These are phyloP conservation scores for Hymenoscyphus scutula DNA, from an alignment of 2,329 filamentous ascomycete species.

Conservation along the genomic window DNA sequence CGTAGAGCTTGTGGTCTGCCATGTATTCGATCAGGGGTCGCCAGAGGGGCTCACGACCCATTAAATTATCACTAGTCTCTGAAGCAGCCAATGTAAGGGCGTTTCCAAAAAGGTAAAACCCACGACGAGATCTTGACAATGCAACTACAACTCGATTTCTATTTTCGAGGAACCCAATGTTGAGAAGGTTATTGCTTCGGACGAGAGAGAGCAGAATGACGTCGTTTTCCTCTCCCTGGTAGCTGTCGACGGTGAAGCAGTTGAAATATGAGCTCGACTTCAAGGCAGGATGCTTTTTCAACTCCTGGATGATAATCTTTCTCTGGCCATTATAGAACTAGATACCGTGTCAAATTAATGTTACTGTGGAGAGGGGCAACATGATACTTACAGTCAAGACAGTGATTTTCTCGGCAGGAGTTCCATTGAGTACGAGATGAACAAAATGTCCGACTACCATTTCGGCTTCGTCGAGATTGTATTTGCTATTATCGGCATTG, in stretches of 20 bases:
- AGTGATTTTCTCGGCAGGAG: conserved; percentile 62
- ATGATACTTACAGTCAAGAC: conserved; percentile 57
- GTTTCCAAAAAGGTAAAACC: conserved; percentile 85
- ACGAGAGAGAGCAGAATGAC: conserved; percentile 79
- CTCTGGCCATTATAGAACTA: conserved; percentile 82
- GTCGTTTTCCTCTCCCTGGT: conserved; percentile 89
- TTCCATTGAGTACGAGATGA: conserved; percentile 69
- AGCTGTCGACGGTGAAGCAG: conserved; percentile 81
- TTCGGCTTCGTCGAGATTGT: conserved; percentile 68
- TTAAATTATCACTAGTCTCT: conserved; percentile 14
- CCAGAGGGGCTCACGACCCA: conserved; percentile 32
- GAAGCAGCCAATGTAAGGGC: conserved; percentile 44
- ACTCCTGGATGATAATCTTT: conserved; percentile 54
- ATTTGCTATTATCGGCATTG: conserved; percentile 63
- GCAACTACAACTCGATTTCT: conserved; percentile 57
- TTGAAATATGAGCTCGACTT: conserved; percentile 40
- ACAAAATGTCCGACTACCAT: conserved; percentile 73
- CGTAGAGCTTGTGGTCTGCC: conserved; percentile 35
- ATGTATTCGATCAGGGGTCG: conserved; percentile 42
- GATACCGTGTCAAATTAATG: neutral
- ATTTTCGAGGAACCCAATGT: conserved; percentile 72
- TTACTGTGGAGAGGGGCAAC: neutral
- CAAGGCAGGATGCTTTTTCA: conserved; percentile 45
- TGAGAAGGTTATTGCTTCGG: conserved; percentile 57
- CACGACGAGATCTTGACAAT: conserved; percentile 68